Evolutionary conservation across 2,329 filamentous ascomycete species (phyloP).

Genomic region (Ascochyta rabiei): DNA sequence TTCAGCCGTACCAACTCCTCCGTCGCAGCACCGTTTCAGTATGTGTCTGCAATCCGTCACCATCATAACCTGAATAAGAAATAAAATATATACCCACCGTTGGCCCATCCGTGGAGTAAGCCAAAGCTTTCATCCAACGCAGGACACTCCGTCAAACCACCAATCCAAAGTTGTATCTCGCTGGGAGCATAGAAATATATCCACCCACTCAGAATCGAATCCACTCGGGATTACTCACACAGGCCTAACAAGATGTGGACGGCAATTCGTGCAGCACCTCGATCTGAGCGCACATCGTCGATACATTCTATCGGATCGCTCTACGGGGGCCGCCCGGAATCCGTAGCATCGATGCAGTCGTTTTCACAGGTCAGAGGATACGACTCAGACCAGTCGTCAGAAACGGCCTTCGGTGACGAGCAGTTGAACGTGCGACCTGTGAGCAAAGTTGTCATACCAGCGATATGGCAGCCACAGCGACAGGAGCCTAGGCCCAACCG

Average conservation of each 20-base stretch:
- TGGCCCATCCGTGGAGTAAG: neutral
- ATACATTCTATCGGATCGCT: slow-evolving; percentile 41
- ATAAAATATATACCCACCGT: slow-evolving; percentile 7
- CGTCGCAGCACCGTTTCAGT: slow-evolving; percentile 46
- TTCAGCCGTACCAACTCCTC: slow-evolving; percentile 14
- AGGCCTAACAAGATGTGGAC: slow-evolving; percentile 38
- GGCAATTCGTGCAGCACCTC: slow-evolving; percentile 32
- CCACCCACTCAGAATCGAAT: neutral
- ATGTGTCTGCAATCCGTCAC: slow-evolving; percentile 22
- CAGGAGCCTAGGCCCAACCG: slow-evolving; percentile 14
- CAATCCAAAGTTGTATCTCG: neutral
- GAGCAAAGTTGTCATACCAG: slow-evolving; percentile 28
- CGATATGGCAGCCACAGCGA: slow-evolving; percentile 36
- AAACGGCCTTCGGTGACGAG: slow-evolving; percentile 38
- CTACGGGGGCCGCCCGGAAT: slow-evolving; percentile 31
- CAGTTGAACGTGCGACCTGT: slow-evolving; percentile 19
- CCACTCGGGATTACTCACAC: neutral
- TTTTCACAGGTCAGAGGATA: slow-evolving; percentile 32
- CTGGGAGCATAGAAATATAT: neutral
- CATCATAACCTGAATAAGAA: slow-evolving; percentile 24
- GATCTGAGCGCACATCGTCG: slow-evolving; percentile 37
- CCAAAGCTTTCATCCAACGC: neutral
- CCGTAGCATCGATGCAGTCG: slow-evolving; percentile 33
- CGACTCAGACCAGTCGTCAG: slow-evolving; percentile 43
- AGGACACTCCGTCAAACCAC: neutral